Base-by-base conservation (phyloP, 768 basidiomycete genomes). In the Suillus spraguei region DNA sequence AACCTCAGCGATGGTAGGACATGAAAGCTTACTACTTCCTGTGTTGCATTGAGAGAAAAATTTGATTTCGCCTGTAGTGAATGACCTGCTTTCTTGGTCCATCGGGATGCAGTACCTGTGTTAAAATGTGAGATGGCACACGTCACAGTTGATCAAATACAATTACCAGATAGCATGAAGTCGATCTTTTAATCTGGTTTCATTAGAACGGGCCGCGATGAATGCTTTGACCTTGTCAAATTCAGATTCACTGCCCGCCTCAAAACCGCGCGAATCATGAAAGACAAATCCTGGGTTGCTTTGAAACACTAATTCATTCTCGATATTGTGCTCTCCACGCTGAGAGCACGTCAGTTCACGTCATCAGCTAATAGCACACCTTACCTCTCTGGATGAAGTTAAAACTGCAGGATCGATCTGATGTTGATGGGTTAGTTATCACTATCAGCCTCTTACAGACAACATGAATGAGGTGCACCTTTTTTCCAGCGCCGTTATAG, bases 81-180 rank as follows among this genome's bases (percentile, higher is more conserved):
- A 61, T 16, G 74, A 67, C 22, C 80, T 63, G 22, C 60, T 58
- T 50, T 53, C 24, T 1, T 68, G 66, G 62, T 75, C 65, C 56
- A 74, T 71, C 2, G 68, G 67, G 59, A 81, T 71, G 60, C 80
- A 81, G 59, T 75, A 81, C 80, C 80, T 28, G 28, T 28, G 17
- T n/a, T 32, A 42, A 35, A 54, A n/a, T 22, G 14, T 36, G 36
- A 53, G 39, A 36, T 59, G 60, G 47, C 24, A 20, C 52, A 36
- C 22, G 13, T 33, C 44, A 0, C 7, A 13, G 61, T 6, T n/a
- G 33, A 9, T 49, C 62, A 39, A 64, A 33, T 22, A 11, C n/a
- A 44, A 44, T 11, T 58, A 78, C 80, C 80, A 82, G n/a, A n/a
- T n/a, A 0, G 68, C 77, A 70, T 81, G 79, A 16, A 82, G 49